Conservation (phyloP, 1,284 basidiomycete species). For the Ceratobasidium sp. region DNA sequence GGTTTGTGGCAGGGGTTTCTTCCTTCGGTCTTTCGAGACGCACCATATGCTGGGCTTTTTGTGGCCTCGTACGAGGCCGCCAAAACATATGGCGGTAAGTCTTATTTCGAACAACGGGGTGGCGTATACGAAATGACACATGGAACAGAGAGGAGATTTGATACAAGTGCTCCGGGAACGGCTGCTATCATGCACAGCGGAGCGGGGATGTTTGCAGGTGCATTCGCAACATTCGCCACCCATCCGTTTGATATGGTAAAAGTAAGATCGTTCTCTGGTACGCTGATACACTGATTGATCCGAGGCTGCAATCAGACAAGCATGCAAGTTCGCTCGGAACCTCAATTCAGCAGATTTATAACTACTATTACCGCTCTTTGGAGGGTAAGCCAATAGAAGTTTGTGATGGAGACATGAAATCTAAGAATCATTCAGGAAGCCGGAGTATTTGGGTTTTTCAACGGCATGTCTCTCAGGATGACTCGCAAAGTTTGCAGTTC, state of each 20-base stretch:
- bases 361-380: constrained; percentile 72
- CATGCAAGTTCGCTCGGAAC: constrained; percentile 82
- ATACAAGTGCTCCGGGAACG: constrained; percentile 8
- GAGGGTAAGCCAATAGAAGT: constrained; percentile 62
- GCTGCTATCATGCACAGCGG: constrained; percentile 35
- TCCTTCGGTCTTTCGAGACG: constrained; percentile 91
- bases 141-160: constrained; percentile 10
- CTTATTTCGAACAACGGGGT: background rate
- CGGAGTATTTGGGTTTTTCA: constrained; percentile 80
- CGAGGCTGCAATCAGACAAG: constrained; percentile 66
- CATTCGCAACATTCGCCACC: constrained; percentile 80
- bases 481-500: constrained; percentile 89
- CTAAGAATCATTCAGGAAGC: constrained; percentile 73
- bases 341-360: constrained; percentile 71
- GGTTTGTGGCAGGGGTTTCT: constrained; percentile 89
- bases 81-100: constrained; percentile 72
- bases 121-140: constrained; percentile 3
- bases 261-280: constrained; percentile 53
- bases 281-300: constrained; percentile 8
- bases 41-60: constrained; percentile 95
- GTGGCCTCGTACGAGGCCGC: constrained; percentile 89
- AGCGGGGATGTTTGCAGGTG: constrained; percentile 63
- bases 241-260: constrained; percentile 93
- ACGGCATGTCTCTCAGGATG: constrained; percentile 82
- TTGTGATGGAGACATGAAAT: too few species aligned